Evolutionary conservation across 2,329 filamentous ascomycete genomes (phyloP), one percentile per base, ranked within the genome.

Genomic region (Zasmidium citrigriseum): DNA sequence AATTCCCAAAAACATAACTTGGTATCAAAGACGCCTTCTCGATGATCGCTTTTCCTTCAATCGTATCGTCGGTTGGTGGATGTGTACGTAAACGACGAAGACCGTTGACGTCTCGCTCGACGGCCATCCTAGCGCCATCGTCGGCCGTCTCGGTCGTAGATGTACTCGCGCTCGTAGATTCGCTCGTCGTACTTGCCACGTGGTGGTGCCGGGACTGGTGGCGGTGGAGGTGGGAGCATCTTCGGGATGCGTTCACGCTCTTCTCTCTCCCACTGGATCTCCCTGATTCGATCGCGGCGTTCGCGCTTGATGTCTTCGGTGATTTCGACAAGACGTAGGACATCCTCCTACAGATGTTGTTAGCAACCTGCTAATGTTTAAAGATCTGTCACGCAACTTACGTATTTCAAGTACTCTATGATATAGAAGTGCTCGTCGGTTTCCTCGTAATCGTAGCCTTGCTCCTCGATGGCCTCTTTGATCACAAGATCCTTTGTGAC

Each of bases 401-500:
- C 93, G 72, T 95, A 92, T 77, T 83, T 81, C 54, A 99, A 82
- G 73, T 96, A 97, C 63, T 93, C 86, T 80, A 96, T 93, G 47
- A 98, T 86, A 75, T 97, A 98, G 76, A 90, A 98, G 76, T 91
- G 96, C 62, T 83, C 85, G 54, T 91, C 89, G 0, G 91, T 95
- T 80, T 98, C 93, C 72, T 97, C 91, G 70, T 88, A 98, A 60
- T 90, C 87, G 75, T 96, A 98, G 2, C 91, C 91, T 70, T 88
- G 78, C 68, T 89, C 82, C 66, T 96, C 88, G 64, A 98, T 90
- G 18, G 95, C 95, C 72, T 97, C 92, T 53, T 89, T 86, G 58
- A 88, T 82, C 16, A 98, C 91, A 34, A 98, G 77, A 66, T 96
- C 93, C 77, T 96, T 96, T 47, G 93, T 96, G 67, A 99, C 91